These are phyloP conservation scores for Laburnicola sp. DNA, from an alignment of 2,329 filamentous ascomycete genomes.

Conservation along the genomic window DNA sequence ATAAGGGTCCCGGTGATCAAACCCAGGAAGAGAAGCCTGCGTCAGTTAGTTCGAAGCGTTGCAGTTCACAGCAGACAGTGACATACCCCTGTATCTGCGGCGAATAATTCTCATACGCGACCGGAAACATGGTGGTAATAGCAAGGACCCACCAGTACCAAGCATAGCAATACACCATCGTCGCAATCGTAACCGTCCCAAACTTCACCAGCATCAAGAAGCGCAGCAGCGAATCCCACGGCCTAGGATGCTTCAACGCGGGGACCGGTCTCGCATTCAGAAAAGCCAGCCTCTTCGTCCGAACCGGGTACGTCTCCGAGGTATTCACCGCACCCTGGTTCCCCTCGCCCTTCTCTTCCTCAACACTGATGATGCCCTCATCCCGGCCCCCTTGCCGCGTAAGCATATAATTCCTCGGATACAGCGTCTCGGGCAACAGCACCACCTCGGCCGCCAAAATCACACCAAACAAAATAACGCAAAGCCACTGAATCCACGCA, in stretches of 20 bases:
- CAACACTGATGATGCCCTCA: no score
- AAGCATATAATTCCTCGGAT: conserved; percentile 3
- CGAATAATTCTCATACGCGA: conserved; percentile 1
- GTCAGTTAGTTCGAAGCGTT: not conserved
- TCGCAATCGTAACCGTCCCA: not conserved
- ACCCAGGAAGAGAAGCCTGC: conserved; percentile 2
- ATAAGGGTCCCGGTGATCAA: conserved; percentile 1
- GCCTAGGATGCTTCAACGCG: conserved; percentile 1
- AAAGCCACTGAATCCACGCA: conserved; percentile 4
- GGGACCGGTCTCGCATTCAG: not conserved
- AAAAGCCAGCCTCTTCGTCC: conserved; percentile 4
- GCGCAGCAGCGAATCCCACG: conserved; percentile 1
- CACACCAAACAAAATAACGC: conserved; percentile 2
- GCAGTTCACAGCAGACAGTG: not conserved
- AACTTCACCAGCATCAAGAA: conserved; percentile 7
- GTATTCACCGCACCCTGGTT: not conserved
- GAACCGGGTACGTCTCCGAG: not conserved
- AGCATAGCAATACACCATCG: conserved; percentile 3
- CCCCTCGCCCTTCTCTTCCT: not conserved
- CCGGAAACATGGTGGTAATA: conserved; percentile 6
- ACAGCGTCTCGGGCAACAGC: conserved; percentile 1
- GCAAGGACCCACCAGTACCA: conserved; percentile 6
- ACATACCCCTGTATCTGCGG: conserved; percentile 5
- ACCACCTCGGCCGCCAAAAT: not conserved
- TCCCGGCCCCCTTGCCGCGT: not conserved